Percentiles rank a stretch among this genome's conserved stretches.
These are phyloP conservation scores for Aspergillus nidulans DNA, from an alignment of 495 filamentous ascomycete species.

Conservation along the genomic window DNA sequence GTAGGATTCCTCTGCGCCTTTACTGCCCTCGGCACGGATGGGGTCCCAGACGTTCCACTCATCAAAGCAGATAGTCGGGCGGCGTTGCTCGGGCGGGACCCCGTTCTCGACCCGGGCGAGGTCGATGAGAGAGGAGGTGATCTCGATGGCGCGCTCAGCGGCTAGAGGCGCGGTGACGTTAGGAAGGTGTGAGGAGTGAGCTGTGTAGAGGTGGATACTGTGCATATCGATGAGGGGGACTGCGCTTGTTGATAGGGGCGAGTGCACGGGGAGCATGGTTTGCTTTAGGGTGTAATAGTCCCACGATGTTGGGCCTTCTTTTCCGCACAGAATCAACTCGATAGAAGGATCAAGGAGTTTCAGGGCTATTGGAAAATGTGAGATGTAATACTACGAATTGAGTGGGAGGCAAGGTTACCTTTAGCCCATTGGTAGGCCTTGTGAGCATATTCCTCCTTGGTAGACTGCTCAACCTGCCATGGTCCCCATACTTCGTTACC, in stretches of 20 bases:
- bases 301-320: slow-evolving; percentile 64
- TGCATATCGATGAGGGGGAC: slow-evolving; percentile 68
- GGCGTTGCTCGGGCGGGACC: slow-evolving; percentile 50
- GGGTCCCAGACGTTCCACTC: slow-evolving; percentile 88
- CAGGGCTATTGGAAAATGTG: slow-evolving; percentile 41
- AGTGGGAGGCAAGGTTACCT: slow-evolving; percentile 21
- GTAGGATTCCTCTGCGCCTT: slow-evolving; percentile 66
- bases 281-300: slow-evolving; percentile 67
- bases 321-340: slow-evolving; percentile 64
- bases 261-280: slow-evolving; percentile 45
- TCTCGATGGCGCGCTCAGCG: slow-evolving; percentile 71
- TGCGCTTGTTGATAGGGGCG: slow-evolving; percentile 37
- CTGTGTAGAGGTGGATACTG: slow-evolving; percentile 68
- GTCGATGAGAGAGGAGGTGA: slow-evolving; percentile 63
- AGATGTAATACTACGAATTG: background rate
- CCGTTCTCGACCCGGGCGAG: slow-evolving; percentile 67
- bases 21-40: slow-evolving; percentile 61
- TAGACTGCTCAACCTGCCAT: slow-evolving; percentile 77
- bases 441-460: slow-evolving; percentile 69
- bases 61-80: slow-evolving; percentile 73
- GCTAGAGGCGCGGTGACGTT: slow-evolving; percentile 65
- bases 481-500: slow-evolving; percentile 76
- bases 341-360: slow-evolving; percentile 69
- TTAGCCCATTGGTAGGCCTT: slow-evolving; percentile 78
- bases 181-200: slow-evolving; percentile 45